These are phyloP conservation scores for Hypoxylon perforatum DNA, from an alignment of 495 filamentous ascomycete species.

Conservation along the genomic window DNA sequence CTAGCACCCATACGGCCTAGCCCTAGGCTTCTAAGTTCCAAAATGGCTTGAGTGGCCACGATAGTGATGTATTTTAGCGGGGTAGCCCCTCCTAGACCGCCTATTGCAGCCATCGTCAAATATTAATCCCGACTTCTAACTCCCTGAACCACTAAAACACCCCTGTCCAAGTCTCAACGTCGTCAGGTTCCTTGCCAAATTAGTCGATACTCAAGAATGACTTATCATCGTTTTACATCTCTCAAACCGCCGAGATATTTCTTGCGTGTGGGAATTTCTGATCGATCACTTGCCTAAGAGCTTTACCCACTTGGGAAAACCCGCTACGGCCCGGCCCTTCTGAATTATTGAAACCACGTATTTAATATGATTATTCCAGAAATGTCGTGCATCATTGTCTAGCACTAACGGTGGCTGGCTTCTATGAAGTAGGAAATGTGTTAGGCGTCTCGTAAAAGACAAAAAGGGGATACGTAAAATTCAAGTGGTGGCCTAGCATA, in stretches of 20 bases:
- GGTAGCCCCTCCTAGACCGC: conserved; percentile 25
- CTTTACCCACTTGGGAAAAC: conserved; percentile 17
- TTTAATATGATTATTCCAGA: conserved; percentile 1
- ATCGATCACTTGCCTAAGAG: conserved; percentile 12
- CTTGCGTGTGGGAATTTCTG: conserved; percentile 12
- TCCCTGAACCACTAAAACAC: conserved; percentile 12
- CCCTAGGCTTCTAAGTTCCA: not conserved
- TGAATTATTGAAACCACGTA: conserved; percentile 4
- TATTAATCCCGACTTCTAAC: conserved; percentile 18
- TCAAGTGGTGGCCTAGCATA: too few species aligned
- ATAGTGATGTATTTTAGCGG: conserved; percentile 27
- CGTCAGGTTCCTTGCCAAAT: not conserved
- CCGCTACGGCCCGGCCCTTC: conserved; percentile 32
- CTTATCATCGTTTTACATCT: conserved; percentile 2
- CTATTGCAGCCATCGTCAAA: conserved; percentile 28
- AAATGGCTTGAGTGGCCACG: not conserved
- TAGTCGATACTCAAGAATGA: not conserved
- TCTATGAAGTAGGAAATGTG: too few species aligned
- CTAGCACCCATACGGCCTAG: conserved; percentile 1
- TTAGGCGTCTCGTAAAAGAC: too few species aligned
- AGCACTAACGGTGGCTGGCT: not conserved
- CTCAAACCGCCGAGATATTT: conserved; percentile 15
- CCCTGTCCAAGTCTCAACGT: not conserved
- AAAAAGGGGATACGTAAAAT: too few species aligned
- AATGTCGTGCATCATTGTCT: not conserved